phyloP scores from a whole-genome alignment of 1,284 basidiomycete species.

The Cerrena zonata region DNA sequence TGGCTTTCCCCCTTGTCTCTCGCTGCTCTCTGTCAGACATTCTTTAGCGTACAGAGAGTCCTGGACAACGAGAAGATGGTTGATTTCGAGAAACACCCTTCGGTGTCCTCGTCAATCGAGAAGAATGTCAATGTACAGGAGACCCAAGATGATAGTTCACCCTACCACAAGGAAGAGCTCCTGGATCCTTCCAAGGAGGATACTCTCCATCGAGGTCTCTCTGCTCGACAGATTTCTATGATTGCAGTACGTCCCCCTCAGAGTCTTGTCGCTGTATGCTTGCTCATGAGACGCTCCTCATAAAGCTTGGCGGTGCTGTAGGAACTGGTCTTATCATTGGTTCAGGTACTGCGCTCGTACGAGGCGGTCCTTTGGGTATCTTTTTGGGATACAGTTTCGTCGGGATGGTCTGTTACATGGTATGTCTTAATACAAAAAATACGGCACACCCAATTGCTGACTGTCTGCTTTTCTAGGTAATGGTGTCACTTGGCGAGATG shows the following conservation, averaged over 20 bases:
- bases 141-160: constrained; percentile 4
- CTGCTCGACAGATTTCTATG: constrained; percentile 68
- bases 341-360: constrained; percentile 48
- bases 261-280: constrained; percentile 2
- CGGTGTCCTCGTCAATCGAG: constrained; percentile 1
- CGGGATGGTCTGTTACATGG: constrained; percentile 52
- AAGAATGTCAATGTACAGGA: constrained; percentile 9
- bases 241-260: constrained; percentile 43
- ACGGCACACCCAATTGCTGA: constrained; percentile 6
- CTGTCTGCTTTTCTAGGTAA: constrained; percentile 22
- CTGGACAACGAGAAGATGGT: constrained; percentile 10
- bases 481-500: constrained; percentile 37
- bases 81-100: constrained; percentile 14
- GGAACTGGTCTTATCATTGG: constrained; percentile 78
- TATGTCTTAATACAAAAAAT: constrained; percentile 15
- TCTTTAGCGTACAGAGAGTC: neutral
- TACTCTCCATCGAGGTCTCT: constrained; percentile 55
- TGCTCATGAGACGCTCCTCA: neutral
- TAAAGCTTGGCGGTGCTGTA: constrained; percentile 53
- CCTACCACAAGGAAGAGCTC: constrained; percentile 31
- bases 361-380: constrained; percentile 49
- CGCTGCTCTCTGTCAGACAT: constrained; percentile 1
- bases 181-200: constrained; percentile 39
- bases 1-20: constrained; percentile 1
- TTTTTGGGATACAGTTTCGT: constrained; percentile 50